phyloP scores from a whole-genome alignment of 768 basidiomycete species.

The Heimioporus sp. region DNA sequence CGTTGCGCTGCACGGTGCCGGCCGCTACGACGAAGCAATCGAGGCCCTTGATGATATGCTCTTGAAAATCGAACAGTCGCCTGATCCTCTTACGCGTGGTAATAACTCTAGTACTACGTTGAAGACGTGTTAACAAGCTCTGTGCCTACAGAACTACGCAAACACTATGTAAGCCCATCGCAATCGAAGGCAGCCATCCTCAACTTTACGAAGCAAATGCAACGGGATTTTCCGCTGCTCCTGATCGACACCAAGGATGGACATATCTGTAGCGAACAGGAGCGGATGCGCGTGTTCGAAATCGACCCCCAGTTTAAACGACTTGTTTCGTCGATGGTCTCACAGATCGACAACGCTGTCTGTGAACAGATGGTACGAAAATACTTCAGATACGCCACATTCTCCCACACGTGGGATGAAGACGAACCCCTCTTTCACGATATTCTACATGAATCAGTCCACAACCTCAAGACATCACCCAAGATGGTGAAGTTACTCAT shows the following conservation, averaged over 20 bases:
- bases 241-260: constrained; percentile 16
- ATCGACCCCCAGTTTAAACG: constrained; percentile 6
- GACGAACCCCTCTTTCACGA: constrained; percentile 16
- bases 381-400: constrained; percentile 19
- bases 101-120: background rate
- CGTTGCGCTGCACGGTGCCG: constrained; percentile 11
- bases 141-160: background rate
- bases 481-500: constrained; percentile 11
- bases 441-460: constrained; percentile 9
- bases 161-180: constrained; percentile 5
- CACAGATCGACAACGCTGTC: background rate
- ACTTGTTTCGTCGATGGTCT: constrained; percentile 15
- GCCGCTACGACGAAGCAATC: constrained; percentile 18
- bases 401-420: constrained; percentile 23
- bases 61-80: constrained; percentile 1
- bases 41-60: constrained; percentile 5
- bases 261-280: constrained; percentile 10
- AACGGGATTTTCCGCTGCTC: constrained; percentile 8
- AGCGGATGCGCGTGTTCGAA: constrained; percentile 8
- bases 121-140: background rate
- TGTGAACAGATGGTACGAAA: constrained; percentile 5
- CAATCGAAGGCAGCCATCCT: constrained; percentile 3
- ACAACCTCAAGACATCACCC: constrained; percentile 6
- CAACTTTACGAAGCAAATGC: background rate
- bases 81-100: constrained; percentile 2